Percentiles rank a stretch among this genome's conserved stretches.
Conservation (phyloP, 305 asterid species). For the Ajuga reptans region DNA sequence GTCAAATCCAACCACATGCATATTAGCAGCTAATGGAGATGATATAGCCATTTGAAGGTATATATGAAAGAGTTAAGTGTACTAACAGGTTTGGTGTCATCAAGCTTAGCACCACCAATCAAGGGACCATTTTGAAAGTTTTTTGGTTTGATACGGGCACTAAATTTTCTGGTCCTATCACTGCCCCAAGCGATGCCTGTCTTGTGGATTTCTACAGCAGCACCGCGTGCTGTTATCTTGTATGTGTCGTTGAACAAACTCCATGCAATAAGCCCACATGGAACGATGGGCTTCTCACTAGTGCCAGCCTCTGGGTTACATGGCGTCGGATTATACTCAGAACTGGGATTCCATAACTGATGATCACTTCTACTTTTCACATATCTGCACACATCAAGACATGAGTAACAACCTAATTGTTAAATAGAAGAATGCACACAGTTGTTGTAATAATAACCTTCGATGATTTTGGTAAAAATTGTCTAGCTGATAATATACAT, state of each 20-base stretch:
- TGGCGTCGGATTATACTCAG: slow-evolving; percentile 20
- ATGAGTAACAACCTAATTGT: background rate
- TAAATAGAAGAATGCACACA: background rate
- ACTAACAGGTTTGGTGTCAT: slow-evolving; percentile 55
- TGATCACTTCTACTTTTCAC: slow-evolving; percentile 82
- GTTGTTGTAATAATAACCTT: slow-evolving; percentile 27
- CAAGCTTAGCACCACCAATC: slow-evolving; percentile 65
- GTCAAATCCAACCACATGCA: background rate
- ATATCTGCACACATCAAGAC: slow-evolving; percentile 38
- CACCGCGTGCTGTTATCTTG: slow-evolving; percentile 26
- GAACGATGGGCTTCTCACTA: slow-evolving; percentile 45
- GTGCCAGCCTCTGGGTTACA: slow-evolving; percentile 41
- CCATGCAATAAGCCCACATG: slow-evolving; percentile 94
- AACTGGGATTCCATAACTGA: slow-evolving; percentile 41
- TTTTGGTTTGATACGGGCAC: slow-evolving; percentile 57
- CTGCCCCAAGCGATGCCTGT: slow-evolving; percentile 67
- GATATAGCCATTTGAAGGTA: too few relatives aligned
- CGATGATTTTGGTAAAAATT: slow-evolving; percentile 72
- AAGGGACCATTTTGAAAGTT: slow-evolving; percentile 59
- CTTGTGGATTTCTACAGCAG: slow-evolving; percentile 40
- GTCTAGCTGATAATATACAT: slow-evolving; percentile 60
- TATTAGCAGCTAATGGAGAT: background rate
- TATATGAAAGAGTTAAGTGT: background rate
- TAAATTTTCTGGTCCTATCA: slow-evolving; percentile 52
- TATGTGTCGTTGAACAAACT: slow-evolving; percentile 79